A percentile compares a stretch with the other conserved stretches of the same genome.
Conservation (phyloP, 805 yeast genomes). For the Yarrowia sp. region DNA sequence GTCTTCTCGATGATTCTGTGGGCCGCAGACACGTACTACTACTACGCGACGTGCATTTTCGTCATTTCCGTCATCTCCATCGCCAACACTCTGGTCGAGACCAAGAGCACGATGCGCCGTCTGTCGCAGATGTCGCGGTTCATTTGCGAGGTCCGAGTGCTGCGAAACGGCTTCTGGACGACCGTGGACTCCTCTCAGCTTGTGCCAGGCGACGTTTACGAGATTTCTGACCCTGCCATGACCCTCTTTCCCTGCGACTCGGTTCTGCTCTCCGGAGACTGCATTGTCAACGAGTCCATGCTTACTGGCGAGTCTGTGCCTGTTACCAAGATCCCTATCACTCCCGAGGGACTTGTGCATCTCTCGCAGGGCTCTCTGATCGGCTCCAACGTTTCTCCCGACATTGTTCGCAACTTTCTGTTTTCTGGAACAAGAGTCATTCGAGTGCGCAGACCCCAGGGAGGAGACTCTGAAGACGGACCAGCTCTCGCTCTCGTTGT, state of each 20-base stretch:
- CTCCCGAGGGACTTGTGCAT: constrained; percentile 54
- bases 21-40: constrained; percentile 89
- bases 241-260: constrained; percentile 83
- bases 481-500: constrained; percentile 85
- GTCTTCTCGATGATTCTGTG: constrained; percentile 87
- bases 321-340: constrained; percentile 73
- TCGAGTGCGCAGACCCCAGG: constrained; percentile 67
- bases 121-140: constrained; percentile 70
- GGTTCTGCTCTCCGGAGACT: constrained; percentile 81
- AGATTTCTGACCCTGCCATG: constrained; percentile 82
- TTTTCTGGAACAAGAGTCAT: constrained; percentile 89
- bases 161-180: constrained; percentile 92
- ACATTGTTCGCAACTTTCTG: constrained; percentile 70
- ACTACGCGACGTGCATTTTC: constrained; percentile 90
- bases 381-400: constrained; percentile 55
- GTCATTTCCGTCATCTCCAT: constrained; percentile 80
- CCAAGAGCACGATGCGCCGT: constrained; percentile 68
- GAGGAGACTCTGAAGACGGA: constrained; percentile 48
- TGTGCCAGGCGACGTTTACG: constrained; percentile 95
- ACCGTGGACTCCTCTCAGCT: constrained; percentile 70
- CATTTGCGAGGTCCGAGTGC: constrained; percentile 79
- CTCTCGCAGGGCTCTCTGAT: constrained; percentile 38
- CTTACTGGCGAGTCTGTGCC: constrained; percentile 98
- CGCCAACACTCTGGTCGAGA: constrained; percentile 78
- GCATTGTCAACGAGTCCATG: constrained; percentile 97